Evolutionary conservation across 2,329 filamentous ascomycete genomes (phyloP).

Genomic region (Monosporascus sp.): DNA sequence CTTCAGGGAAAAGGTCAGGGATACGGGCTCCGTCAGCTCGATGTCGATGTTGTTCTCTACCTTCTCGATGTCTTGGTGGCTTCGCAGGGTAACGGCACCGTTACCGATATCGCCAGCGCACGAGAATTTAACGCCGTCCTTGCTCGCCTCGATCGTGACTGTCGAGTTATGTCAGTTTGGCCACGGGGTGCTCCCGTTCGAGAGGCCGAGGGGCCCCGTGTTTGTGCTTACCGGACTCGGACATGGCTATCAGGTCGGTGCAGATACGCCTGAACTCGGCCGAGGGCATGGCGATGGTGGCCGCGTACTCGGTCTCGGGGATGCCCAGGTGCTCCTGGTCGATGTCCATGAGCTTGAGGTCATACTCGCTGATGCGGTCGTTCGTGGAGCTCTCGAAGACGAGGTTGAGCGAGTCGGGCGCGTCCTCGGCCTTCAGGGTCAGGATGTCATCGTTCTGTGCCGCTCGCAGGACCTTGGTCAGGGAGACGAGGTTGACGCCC

Average conservation of each 20-base stretch:
- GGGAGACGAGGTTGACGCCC: slow-evolving; percentile 91
- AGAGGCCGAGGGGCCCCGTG: not conserved
- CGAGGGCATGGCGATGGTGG: slow-evolving; percentile 84
- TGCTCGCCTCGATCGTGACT: slow-evolving; percentile 95
- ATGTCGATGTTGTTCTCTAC: slow-evolving; percentile 81
- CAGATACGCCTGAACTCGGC: slow-evolving; percentile 92
- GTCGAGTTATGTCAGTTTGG: slow-evolving; percentile 11
- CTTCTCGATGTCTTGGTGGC: slow-evolving; percentile 86
- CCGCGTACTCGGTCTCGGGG: slow-evolving; percentile 96
- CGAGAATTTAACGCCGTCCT: slow-evolving; percentile 94
- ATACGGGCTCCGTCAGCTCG: slow-evolving; percentile 84
- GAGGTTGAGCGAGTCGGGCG: slow-evolving; percentile 91
- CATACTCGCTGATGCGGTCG: slow-evolving; percentile 96
- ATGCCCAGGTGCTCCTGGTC: slow-evolving; percentile 99
- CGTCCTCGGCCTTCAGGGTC: slow-evolving; percentile 94
- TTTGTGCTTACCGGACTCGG: slow-evolving; percentile 76
- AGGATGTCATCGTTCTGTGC: slow-evolving; percentile 92
- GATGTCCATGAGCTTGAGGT: slow-evolving; percentile 99
- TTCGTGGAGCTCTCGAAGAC: slow-evolving; percentile 86
- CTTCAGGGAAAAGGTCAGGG: slow-evolving; percentile 96
- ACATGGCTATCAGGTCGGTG: slow-evolving; percentile 84
- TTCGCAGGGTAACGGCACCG: slow-evolving; percentile 85
- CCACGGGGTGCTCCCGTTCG: not conserved
- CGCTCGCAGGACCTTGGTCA: slow-evolving; percentile 94
- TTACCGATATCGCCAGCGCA: slow-evolving; percentile 94